Percentiles rank a stretch among this genome's conserved stretches.
These are phyloP conservation scores for Solanum pennellii DNA, from an alignment of 257 asterid genomes.

Conservation along the genomic window DNA sequence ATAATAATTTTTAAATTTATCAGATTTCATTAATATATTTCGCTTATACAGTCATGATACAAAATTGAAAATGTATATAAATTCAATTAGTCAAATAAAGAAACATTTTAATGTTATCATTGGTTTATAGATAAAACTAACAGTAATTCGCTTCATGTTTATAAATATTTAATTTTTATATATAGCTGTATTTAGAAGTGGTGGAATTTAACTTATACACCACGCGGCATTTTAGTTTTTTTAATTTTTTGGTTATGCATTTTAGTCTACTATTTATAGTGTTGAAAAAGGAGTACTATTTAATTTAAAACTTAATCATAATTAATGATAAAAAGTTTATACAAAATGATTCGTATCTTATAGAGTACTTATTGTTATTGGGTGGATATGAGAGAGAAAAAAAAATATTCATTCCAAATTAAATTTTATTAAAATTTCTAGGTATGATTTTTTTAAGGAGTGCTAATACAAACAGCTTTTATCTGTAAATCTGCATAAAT, in stretches of 20 bases:
- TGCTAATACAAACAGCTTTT: not conserved
- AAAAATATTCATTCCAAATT: not conserved
- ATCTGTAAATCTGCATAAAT: no score
- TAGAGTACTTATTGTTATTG: not conserved
- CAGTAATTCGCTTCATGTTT: no score
- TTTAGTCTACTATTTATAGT: not conserved
- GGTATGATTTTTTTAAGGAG: no score
- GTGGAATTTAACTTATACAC: not conserved
- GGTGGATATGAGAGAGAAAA: not conserved
- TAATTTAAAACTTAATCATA: not conserved
- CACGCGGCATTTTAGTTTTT: not conserved
- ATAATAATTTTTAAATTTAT: no score
- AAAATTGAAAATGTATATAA: no score
- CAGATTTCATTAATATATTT: no score
- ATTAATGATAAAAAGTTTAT: not conserved
- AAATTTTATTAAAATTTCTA: no score
- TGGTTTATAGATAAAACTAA: no score
- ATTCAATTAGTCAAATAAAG: accelerated
- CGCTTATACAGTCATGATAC: no score
- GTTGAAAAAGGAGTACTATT: not conserved
- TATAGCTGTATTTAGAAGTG: not conserved
- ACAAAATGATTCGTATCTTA: not conserved
- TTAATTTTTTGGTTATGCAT: not conserved
- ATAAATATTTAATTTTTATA: not conserved
- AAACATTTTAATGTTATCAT: not conserved